Conservation (phyloP, 257 asterid genomes). For the Capsicum pubescens region DNA sequence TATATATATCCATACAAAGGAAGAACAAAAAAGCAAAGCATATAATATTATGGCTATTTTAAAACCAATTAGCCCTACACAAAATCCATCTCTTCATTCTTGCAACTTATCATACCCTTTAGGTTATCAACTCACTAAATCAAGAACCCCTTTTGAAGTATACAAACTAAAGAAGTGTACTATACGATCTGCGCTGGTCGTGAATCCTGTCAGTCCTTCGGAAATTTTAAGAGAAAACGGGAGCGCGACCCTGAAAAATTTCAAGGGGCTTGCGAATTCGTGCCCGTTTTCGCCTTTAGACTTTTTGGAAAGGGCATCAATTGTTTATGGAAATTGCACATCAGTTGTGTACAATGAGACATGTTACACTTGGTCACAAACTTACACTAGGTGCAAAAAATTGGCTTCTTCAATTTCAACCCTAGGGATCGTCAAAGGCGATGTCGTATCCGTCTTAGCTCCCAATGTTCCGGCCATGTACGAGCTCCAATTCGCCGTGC, state of each 20-base stretch:
- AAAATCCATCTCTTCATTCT: not conserved
- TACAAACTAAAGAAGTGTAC: not conserved
- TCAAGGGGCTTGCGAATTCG: slow-evolving; percentile 33
- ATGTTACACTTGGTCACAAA: slow-evolving; percentile 55
- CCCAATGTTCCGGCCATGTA: slow-evolving; percentile 68
- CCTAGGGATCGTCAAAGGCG: slow-evolving; percentile 46
- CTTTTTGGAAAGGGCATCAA: slow-evolving; percentile 53
- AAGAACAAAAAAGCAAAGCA: not conserved
- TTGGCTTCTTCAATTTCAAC: slow-evolving; percentile 55
- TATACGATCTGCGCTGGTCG: not conserved
- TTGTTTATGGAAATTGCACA: slow-evolving; percentile 49
- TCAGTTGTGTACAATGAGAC: slow-evolving; percentile 48
- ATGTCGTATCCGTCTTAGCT: slow-evolving; percentile 63
- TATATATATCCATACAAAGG: slow-evolving; percentile 4
- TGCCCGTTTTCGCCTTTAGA: slow-evolving; percentile 49
- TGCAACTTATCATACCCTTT: not conserved
- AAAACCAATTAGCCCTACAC: not conserved
- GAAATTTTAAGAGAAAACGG: not conserved
- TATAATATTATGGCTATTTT: not conserved
- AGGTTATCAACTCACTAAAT: not conserved
- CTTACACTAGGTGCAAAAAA: slow-evolving; percentile 48
- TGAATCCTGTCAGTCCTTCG: not conserved
- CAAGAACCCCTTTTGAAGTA: not conserved
- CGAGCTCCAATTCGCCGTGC: slow-evolving; percentile 73
- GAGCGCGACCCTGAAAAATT: not conserved